Percentiles rank a stretch among this genome's conserved stretches.
These are phyloP conservation scores for Akanthomyces lecanii DNA, from an alignment of 2,329 filamentous ascomycete genomes.

Conservation along the genomic window DNA sequence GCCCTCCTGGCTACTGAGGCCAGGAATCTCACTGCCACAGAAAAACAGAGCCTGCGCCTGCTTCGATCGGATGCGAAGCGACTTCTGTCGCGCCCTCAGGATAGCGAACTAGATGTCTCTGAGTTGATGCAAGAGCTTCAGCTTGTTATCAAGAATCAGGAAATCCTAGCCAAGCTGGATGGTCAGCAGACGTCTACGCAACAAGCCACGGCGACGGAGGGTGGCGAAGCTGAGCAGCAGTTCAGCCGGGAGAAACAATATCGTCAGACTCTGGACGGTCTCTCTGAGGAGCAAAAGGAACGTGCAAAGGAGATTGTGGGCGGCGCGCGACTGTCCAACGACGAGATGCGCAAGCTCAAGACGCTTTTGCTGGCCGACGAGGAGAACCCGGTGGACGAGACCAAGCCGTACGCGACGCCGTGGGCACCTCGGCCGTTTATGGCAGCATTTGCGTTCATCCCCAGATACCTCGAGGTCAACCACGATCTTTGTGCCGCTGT, in stretches of 20 bases:
- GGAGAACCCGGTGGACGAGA: constrained; percentile 71
- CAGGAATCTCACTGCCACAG: constrained; percentile 50
- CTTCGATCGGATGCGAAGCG: constrained; percentile 63
- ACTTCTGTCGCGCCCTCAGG: constrained; percentile 46
- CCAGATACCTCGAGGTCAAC: constrained; percentile 94
- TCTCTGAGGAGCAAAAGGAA: constrained; percentile 29
- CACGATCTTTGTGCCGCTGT: constrained; percentile 95
- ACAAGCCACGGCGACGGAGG: constrained; percentile 1
- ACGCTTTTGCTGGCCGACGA: constrained; percentile 57
- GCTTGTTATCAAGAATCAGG: constrained; percentile 31
- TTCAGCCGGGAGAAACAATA: constrained; percentile 30
- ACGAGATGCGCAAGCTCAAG: constrained; percentile 52
- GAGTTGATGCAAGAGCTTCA: constrained; percentile 32
- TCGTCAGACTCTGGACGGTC: constrained; percentile 33
- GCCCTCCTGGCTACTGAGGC: constrained; percentile 17
- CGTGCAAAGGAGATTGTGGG: constrained; percentile 33
- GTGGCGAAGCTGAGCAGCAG: constrained; percentile 11
- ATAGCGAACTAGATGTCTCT: constrained; percentile 25
- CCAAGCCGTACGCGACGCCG: constrained; percentile 84
- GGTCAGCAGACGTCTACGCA: constrained; percentile 18
- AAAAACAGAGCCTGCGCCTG: constrained; percentile 71
- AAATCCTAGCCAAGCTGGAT: constrained; percentile 25
- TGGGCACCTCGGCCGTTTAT: constrained; percentile 87
- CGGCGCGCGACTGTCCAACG: constrained; percentile 33
- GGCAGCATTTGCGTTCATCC: constrained; percentile 90